Evolutionary conservation across 2,329 filamentous ascomycete species (phyloP), one percentile per base, ranked within the genome.

Genomic region (Trichophyton mentagrophytes): DNA sequence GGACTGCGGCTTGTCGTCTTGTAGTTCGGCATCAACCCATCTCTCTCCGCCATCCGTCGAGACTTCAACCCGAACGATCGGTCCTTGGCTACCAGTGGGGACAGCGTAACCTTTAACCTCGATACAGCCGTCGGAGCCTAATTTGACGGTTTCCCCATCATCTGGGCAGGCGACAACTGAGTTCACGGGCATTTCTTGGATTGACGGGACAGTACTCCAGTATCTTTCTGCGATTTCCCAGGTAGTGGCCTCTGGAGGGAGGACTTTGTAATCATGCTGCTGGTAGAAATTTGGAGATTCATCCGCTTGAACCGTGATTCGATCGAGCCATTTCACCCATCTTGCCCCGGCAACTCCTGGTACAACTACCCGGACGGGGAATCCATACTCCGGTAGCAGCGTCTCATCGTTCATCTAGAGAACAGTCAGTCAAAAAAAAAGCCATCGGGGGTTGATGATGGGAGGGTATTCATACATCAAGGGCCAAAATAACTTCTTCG

Each of bases 241-340:
- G 58, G 75, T 76, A 9, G 74, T 71, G 0, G 76, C 80, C 40
- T 81, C 74, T 0, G 78, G 78, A 0, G 81, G 81, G 5, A 85
- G 71, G 33, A 82, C 74, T 67, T 84, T 84, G 72, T 85, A 85
- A 69, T 84, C 82, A 57, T 73, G 76, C 61, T 79, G 78, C 69
- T 83, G 80, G 66, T 84, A 85, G 68, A 79, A 77, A 64, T 82
- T 83, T 3, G 71, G 69, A 22, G 77, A 80, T 65, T 84, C 80
- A 56, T 72, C 63, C 57, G 72, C 69, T 63, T 80, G 78, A 2
- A 83, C 74, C 1, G 76, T 80, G 61, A 83, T 78, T 8, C 71
- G 71, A 63, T 81, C 80, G 2, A 83, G 72, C 80, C 81, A 83
- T 69, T 82, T 82, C 5, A 82, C 80, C 66, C 76, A 78, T 47